Evolutionary conservation across 176 grass and related monocot species (phyloP).

Genomic region (Aegilops umbellulata): DNA sequence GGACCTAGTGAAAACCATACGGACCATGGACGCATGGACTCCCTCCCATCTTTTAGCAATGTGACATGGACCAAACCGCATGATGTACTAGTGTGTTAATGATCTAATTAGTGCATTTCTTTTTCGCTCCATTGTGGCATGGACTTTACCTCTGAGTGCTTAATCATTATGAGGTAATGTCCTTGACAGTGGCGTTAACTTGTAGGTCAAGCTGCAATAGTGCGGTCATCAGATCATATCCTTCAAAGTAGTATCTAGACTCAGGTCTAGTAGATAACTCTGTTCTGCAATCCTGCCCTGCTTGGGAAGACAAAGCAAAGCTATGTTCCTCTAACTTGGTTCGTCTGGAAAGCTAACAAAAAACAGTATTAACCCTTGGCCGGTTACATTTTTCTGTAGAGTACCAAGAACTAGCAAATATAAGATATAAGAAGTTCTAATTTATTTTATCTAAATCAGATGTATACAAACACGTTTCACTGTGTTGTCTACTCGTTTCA

Average conservation of each 20-base stretch:
- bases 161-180: slow-evolving; percentile 32
- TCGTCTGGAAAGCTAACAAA: neutral
- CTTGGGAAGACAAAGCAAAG: neutral
- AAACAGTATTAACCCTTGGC: no score
- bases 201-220: slow-evolving; percentile 33
- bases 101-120: slow-evolving; percentile 28
- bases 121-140: slow-evolving; percentile 38
- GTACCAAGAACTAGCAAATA: no score
- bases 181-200: slow-evolving; percentile 28
- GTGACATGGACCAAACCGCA: slow-evolving; percentile 51
- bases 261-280: neutral
- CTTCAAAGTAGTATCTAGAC: neutral
- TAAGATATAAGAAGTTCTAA: no score
- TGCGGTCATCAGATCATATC: slow-evolving; percentile 17
- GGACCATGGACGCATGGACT: slow-evolving; percentile 19
- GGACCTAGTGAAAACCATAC: slow-evolving; percentile 9
- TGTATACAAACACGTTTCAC: no score
- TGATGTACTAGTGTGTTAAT: slow-evolving; percentile 27
- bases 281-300: neutral
- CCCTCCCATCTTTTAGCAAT: slow-evolving; percentile 31
- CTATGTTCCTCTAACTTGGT: neutral
- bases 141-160: slow-evolving; percentile 22
- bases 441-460: no score
- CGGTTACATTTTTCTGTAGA: no score
- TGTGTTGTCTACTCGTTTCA: no score